Base-by-base conservation (phyloP, 768 basidiomycete species). In the Punctularia strigosozonata region DNA sequence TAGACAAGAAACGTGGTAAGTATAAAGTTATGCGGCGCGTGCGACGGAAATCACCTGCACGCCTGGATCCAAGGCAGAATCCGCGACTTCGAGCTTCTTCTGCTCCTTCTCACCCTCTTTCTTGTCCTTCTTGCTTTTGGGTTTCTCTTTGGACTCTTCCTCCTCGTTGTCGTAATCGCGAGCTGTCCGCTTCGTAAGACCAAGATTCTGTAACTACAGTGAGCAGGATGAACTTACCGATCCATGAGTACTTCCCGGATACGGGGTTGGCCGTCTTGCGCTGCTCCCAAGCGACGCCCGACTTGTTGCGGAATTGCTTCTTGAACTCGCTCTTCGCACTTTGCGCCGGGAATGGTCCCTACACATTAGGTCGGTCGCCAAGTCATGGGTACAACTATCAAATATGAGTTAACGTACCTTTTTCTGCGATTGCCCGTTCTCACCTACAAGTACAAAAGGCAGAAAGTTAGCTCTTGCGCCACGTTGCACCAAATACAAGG, bases 161-260 rank as follows among this genome's bases (percentile, higher is more conserved):
- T 67, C 59, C 8, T 72, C 60, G 5, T 64, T 59, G 6, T 69
- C 70, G 31, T 74, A 66, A n/a, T 68, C 68, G 41, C 36, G 64
- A 62, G 18, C 74, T 71, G 44, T 75, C 73, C 73, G 31, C 15
- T 36, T 36, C 17, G 7, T 31, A 13, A 20, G 18, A 32, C 34
- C 40, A 38, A 19, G 15, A 14, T 18, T 42, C 18, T 21, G 18
- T 10, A 26, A 17, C 23, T 37, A 10, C 5, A 19, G 17, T 7
- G 19, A 31, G n/a, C 36, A 30, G 25, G 5, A 17, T 36, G 50
- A 15, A 37, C 59, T 7, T 45, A 71, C 73, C 75, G n/a, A 79
- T 55, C 66, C 69, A 77, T 4, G 57, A 60, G 41, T 78, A 78
- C 60, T 78, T 78, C 18, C 72, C 75, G n/a, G n/a, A n/a, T n/a